Evolutionary conservation across 306 rosid species (phyloP).

Genomic region (Potentilla sterilis): DNA sequence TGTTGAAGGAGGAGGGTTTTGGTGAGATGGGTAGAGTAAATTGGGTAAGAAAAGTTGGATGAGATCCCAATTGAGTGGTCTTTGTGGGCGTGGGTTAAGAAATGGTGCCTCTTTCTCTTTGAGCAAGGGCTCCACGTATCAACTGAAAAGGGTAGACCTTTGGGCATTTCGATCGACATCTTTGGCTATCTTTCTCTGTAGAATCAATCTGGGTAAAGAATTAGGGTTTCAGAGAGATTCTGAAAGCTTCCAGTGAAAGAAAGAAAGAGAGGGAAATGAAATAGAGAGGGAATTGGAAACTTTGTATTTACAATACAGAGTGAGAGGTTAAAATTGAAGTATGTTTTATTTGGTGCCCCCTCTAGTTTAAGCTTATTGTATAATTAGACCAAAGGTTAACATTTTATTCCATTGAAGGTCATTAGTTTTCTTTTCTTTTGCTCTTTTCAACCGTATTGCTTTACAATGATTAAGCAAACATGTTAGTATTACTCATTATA

Average conservation of each 20-base stretch:
- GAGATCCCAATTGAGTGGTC: conserved; percentile 63
- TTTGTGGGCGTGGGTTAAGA: conserved; percentile 78
- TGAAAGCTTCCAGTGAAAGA: neutral
- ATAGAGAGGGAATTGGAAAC: too few species aligned
- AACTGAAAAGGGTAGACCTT: conserved; percentile 75
- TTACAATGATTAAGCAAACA: neutral
- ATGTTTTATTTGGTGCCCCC: too few species aligned
- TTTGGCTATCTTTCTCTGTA: neutral
- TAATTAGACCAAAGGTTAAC: too few species aligned
- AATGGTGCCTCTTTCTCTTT: conserved; percentile 55
- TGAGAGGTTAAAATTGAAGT: too few species aligned
- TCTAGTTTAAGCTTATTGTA: too few species aligned
- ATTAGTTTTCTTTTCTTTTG: too few species aligned
- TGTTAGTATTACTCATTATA: neutral
- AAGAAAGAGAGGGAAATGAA: neutral
- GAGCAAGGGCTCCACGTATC: conserved; percentile 70
- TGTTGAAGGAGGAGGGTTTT: conserved; percentile 53
- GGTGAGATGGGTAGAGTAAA: conserved; percentile 60
- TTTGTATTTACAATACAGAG: too few species aligned
- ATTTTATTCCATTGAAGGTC: too few species aligned
- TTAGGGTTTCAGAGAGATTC: neutral
- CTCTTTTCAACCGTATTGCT: too few species aligned
- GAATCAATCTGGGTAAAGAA: neutral
- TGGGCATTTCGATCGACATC: conserved; percentile 82
- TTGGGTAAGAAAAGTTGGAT: conserved; percentile 52